Conservation (phyloP, 2,329 filamentous ascomycete species). For the Drechmeria coniospora region DNA sequence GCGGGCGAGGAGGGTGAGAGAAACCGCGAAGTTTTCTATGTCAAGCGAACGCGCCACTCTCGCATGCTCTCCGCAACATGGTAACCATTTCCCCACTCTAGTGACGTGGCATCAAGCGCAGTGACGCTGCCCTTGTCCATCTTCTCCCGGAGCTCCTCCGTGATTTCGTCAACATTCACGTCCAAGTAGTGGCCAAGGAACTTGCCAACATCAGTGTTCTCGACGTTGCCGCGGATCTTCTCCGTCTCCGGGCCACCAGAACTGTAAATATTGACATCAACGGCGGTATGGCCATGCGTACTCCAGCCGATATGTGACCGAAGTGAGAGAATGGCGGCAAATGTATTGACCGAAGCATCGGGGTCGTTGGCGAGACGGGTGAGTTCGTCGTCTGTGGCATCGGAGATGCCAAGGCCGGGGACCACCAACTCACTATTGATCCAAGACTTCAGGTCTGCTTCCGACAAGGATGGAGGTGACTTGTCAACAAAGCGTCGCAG, state of each 20-base stretch:
- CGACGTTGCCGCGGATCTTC: conserved; percentile 66
- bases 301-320: conserved; percentile 86
- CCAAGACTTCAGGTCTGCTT: conserved; percentile 39
- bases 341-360: conserved; percentile 36
- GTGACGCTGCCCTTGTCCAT: conserved; percentile 8
- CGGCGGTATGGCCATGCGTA: conserved; percentile 83
- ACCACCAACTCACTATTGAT: conserved; percentile 53
- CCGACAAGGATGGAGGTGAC: conserved; percentile 13
- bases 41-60: too few relatives aligned
- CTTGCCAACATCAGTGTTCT: conserved; percentile 82
- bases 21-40: too few relatives aligned
- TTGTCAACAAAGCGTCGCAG: conserved; percentile 43
- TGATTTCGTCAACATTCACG: conserved; percentile 66
- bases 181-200: conserved; percentile 69
- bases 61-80: background rate
- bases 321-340: conserved; percentile 75
- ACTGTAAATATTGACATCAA: conserved; percentile 94
- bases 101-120: background rate
- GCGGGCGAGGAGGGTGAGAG: too few relatives aligned
- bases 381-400: conserved; percentile 60
- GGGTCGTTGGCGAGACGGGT: conserved; percentile 44
- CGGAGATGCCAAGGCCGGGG: conserved; percentile 58
- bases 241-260: conserved; percentile 50
- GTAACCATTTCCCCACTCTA: background rate
- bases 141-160: conserved; percentile 54